Percentiles rank a stretch among this genome's conserved stretches.
Conservation (phyloP, 1,284 basidiomycete species). For the Prillingera fragicola region DNA sequence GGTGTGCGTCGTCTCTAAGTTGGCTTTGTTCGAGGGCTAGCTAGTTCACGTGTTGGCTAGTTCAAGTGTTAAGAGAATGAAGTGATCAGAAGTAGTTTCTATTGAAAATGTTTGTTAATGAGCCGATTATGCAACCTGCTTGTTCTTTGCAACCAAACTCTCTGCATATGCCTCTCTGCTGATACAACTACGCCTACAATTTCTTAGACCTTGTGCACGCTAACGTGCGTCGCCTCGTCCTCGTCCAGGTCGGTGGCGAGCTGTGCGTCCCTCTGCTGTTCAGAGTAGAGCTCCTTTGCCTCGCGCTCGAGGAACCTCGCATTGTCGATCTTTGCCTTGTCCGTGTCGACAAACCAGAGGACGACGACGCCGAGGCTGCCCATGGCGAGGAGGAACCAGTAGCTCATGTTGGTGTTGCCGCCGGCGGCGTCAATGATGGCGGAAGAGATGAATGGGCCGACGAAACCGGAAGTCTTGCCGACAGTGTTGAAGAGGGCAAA, state of each 20-base stretch:
- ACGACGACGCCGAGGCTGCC: slow-evolving; percentile 11
- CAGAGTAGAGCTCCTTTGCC: slow-evolving; percentile 13
- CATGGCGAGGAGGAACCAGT: slow-evolving; percentile 17
- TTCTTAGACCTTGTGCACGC: no score
- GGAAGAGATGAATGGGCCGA: slow-evolving; percentile 18
- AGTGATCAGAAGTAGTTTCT: no score
- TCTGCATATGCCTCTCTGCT: no score
- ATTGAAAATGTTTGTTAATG: no score
- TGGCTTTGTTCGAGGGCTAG: no score
- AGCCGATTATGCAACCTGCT: no score
- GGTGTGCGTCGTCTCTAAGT: no score
- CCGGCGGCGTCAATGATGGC: slow-evolving; percentile 17
- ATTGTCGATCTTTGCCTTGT: slow-evolving; percentile 21
- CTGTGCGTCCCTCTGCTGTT: slow-evolving; percentile 7
- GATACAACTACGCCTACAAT: no score
- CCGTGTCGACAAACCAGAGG: slow-evolving; percentile 14
- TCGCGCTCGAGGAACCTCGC: slow-evolving; percentile 18
- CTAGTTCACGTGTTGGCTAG: no score
- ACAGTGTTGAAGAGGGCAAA: slow-evolving; percentile 9
- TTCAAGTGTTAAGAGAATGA: no score
- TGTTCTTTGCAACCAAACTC: no score
- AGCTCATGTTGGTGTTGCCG: slow-evolving; percentile 18
- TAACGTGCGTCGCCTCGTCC: no score
- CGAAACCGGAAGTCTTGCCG: slow-evolving; percentile 6
- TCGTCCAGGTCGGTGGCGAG: not conserved